These are phyloP conservation scores for Metschnikowia orientalis DNA, from an alignment of 805 yeast genomes.

Conservation along the genomic window DNA sequence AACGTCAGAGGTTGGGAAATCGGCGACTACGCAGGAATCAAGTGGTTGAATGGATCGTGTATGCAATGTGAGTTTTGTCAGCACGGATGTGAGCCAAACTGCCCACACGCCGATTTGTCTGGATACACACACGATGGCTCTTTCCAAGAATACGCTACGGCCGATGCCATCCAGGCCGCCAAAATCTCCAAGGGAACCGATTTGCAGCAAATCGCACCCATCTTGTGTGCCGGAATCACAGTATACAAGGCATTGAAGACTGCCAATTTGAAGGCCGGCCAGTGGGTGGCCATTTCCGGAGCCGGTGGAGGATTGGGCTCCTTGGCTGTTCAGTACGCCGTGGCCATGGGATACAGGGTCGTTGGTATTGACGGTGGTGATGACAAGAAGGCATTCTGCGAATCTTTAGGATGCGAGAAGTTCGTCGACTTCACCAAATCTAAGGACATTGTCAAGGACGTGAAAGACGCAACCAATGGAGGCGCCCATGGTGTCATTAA, in stretches of 20 bases:
- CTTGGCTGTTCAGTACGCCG: slow-evolving; percentile 70
- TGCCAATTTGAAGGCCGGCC: slow-evolving; percentile 55
- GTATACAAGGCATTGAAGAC: slow-evolving; percentile 65
- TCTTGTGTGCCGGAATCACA: slow-evolving; percentile 65
- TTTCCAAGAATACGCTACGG: slow-evolving; percentile 64
- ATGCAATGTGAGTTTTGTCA: slow-evolving; percentile 41
- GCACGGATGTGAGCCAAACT: slow-evolving; percentile 44
- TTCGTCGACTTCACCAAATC: slow-evolving; percentile 54
- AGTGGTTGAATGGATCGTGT: slow-evolving; percentile 47
- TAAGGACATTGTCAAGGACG: slow-evolving; percentile 47
- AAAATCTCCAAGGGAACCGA: slow-evolving; percentile 52
- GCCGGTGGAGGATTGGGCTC: slow-evolving; percentile 83
- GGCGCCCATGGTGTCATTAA: slow-evolving; percentile 53
- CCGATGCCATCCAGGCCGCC: slow-evolving; percentile 62
- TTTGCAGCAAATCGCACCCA: slow-evolving; percentile 55
- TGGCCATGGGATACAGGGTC: slow-evolving; percentile 67
- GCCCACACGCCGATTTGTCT: slow-evolving; percentile 63
- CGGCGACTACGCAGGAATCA: slow-evolving; percentile 43
- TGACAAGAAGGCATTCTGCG: slow-evolving; percentile 48
- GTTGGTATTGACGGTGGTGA: slow-evolving; percentile 73
- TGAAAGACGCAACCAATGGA: slow-evolving; percentile 47
- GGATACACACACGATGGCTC: slow-evolving; percentile 75
- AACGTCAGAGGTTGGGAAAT: slow-evolving; percentile 41
- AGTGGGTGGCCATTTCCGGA: slow-evolving; percentile 73
- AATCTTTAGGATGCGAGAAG: slow-evolving; percentile 58